Percentiles rank a stretch among this genome's conserved stretches.
phyloP scores from a whole-genome alignment of 2,329 filamentous ascomycete species.

The Colletotrichum chrysophilum region DNA sequence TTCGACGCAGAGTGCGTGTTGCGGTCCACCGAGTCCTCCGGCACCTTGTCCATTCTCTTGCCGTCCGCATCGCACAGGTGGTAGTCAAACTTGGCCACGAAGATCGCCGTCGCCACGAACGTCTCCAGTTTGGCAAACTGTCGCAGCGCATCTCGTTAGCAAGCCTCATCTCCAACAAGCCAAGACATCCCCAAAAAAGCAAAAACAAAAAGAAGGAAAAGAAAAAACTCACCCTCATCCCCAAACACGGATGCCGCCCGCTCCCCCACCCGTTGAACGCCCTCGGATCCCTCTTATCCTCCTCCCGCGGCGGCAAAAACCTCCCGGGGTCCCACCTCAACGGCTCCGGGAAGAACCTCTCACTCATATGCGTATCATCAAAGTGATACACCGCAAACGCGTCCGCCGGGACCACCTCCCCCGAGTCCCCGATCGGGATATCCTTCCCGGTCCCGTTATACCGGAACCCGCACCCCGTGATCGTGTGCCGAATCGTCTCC shows the following conservation, averaged over 20 bases:
- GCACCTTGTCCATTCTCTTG: constrained; percentile 27
- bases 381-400: constrained; percentile 51
- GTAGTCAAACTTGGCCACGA: constrained; percentile 54
- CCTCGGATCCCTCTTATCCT: constrained; percentile 41
- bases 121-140: constrained; percentile 60
- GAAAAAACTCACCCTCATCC: constrained; percentile 26
- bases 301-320: constrained; percentile 49
- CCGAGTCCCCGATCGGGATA: constrained; percentile 47
- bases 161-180: neutral
- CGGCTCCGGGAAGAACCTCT: constrained; percentile 52
- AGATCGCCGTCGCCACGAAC: constrained; percentile 53
- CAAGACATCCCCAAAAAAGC: neutral
- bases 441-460: constrained; percentile 53
- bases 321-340: constrained; percentile 54
- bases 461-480: constrained; percentile 53
- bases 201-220: neutral
- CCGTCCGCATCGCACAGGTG: constrained; percentile 45
- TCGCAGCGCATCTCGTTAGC: neutral
- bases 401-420: constrained; percentile 54
- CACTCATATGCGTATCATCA: constrained; percentile 55
- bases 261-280: constrained; percentile 40
- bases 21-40: constrained; percentile 31
- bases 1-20: constrained; percentile 44
- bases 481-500: constrained; percentile 57
- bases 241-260: constrained; percentile 38